Evolutionary conservation across 805 yeast species (phyloP), one percentile per base, ranked within the genome.

Genomic region (Cephaloascus albidus): DNA sequence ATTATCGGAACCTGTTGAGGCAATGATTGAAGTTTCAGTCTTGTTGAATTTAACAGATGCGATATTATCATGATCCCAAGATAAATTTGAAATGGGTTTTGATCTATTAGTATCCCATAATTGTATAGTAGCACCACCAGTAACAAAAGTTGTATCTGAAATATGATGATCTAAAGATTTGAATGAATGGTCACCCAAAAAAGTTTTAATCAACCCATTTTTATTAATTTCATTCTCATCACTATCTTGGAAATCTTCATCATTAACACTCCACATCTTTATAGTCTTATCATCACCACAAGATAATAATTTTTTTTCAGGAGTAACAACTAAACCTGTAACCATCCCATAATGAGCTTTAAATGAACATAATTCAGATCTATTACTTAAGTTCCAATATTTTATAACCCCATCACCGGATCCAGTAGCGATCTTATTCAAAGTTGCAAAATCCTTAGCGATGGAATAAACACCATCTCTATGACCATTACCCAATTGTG

Each of bases 31-130:
- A 3, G 95, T 85, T 56, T 93, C 97, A 1, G 95, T 85, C 57
- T 79, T 80, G 59, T 93, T 93, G 62, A 90, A 93, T 53, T 78
- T 77, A 28, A 90, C 96, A 4, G 80, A 70, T 40, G 71, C 78
- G 39, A 90, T 71, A 54, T 88, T 88, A 57, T 93, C 98, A 8
- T 95, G 95, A 38, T 97, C 98, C 99, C 99, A 93, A 2, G 94
- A 76, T 37, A 93, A 63, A 48, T 86, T 74, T 4, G 86, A 70
- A 3, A 83, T 58, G 20, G 95, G 88, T 50, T 83, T 78, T 20
- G 86, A 76, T 51, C 98, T 72, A 46, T 74, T 72, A 39, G 78
- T 65, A 58, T 93, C 95, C 99, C 99, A 93, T n/a, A 94, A 60
- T 54, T 89, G 87, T 40, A 94, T 83, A 15, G 73, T 68, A 0